These are phyloP conservation scores for Monascus purpureus DNA, from an alignment of 495 filamentous ascomycete genomes.

Conservation along the genomic window DNA sequence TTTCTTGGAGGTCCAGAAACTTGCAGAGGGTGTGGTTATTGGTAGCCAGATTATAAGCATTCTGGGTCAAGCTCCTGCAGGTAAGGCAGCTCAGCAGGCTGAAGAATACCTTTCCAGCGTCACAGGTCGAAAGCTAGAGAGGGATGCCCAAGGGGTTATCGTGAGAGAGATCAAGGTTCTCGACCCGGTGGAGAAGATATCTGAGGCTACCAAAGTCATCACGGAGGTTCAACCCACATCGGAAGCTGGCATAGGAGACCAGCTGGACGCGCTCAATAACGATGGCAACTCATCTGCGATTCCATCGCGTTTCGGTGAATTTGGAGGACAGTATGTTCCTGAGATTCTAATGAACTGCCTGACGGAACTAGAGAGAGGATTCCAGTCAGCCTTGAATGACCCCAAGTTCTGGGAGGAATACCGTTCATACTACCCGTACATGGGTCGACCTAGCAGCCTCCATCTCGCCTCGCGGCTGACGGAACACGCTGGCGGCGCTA, in stretches of 20 bases:
- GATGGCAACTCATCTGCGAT: slow-evolving; percentile 37
- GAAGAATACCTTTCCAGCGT: slow-evolving; percentile 78
- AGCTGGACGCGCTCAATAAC: slow-evolving; percentile 58
- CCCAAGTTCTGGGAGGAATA: slow-evolving; percentile 95
- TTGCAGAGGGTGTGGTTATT: slow-evolving; percentile 94
- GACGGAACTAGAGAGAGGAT: slow-evolving; percentile 80
- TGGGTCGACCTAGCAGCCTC: slow-evolving; percentile 85
- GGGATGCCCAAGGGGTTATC: slow-evolving; percentile 21
- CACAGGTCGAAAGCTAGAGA: slow-evolving; percentile 43
- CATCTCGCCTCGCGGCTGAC: slow-evolving; percentile 82
- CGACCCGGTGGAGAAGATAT: slow-evolving; percentile 47
- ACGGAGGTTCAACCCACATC: slow-evolving; percentile 41
- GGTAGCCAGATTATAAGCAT: slow-evolving; percentile 84
- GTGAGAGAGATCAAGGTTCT: slow-evolving; percentile 27
- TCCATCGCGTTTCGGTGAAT: slow-evolving; percentile 86
- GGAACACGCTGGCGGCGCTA: slow-evolving; percentile 75
- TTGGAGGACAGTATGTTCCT: slow-evolving; percentile 97
- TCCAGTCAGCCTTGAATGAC: slow-evolving; percentile 71
- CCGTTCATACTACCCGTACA: slow-evolving; percentile 92
- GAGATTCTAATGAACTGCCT: slow-evolving; percentile 97
- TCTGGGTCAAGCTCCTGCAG: slow-evolving; percentile 54
- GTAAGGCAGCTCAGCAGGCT: slow-evolving; percentile 58
- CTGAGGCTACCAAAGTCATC: slow-evolving; percentile 40
- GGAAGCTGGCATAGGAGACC: slow-evolving; percentile 52
- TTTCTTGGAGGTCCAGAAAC: slow-evolving; percentile 67